Evolutionary conservation across 441 rosid genomes (phyloP).

Genomic region (Kokia cookei): DNA sequence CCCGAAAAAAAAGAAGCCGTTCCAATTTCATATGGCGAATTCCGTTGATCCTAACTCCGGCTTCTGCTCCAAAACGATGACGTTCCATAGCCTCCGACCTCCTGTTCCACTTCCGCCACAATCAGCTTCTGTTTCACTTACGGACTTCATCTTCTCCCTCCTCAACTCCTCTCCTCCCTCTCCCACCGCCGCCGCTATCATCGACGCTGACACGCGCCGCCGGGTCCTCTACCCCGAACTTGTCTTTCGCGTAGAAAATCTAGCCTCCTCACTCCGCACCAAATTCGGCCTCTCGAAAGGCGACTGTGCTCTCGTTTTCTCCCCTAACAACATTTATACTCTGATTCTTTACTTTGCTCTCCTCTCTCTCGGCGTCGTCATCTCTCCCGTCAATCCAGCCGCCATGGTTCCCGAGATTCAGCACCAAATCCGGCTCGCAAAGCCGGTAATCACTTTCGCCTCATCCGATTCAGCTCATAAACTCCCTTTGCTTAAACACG

Average conservation of each 20-base stretch:
- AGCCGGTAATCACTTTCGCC: slow-evolving; percentile 44
- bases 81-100: slow-evolving; percentile 41
- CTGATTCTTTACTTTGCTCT: slow-evolving; percentile 49
- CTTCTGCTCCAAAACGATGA: slow-evolving; percentile 32
- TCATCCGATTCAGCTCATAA: slow-evolving; percentile 27
- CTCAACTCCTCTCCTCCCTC: slow-evolving; percentile 40
- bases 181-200: slow-evolving; percentile 19
- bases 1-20: background rate
- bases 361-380: slow-evolving; percentile 47
- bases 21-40: background rate
- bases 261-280: slow-evolving; percentile 27
- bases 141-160: slow-evolving; percentile 33
- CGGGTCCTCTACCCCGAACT: slow-evolving; percentile 35
- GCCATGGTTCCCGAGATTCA: slow-evolving; percentile 30
- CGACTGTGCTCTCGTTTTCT: slow-evolving; percentile 38
- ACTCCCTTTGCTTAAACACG: slow-evolving; percentile 24
- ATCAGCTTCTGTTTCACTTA: slow-evolving; percentile 26
- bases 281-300: slow-evolving; percentile 31
- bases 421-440: slow-evolving; percentile 36
- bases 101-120: slow-evolving; percentile 29
- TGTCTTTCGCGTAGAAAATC: slow-evolving; percentile 17
- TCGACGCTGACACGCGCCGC: slow-evolving; percentile 35
- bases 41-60: slow-evolving; percentile 27
- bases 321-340: slow-evolving; percentile 36
- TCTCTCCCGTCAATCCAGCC: slow-evolving; percentile 46